Evolutionary conservation across 768 basidiomycete species (phyloP).

Genomic region (Coprinopsis strossmayeri): DNA sequence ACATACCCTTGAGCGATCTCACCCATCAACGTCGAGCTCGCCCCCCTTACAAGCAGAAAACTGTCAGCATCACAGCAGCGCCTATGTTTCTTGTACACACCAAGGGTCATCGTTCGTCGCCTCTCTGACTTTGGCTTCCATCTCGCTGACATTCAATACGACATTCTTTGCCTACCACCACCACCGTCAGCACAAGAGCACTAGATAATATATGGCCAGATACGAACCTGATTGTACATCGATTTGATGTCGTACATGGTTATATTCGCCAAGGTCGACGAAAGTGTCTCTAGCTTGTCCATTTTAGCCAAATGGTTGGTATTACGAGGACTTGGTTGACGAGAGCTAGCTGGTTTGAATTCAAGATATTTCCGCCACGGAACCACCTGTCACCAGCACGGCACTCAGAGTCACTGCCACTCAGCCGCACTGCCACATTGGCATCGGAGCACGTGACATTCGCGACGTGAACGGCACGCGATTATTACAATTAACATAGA

Average conservation of each 20-base stretch:
- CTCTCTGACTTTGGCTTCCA: slow-evolving; percentile 93
- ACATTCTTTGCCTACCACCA: slow-evolving; percentile 80
- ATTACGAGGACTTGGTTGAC: no score
- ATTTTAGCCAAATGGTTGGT: no score
- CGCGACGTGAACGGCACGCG: neutral
- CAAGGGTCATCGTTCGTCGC: slow-evolving; percentile 98
- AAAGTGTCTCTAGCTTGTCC: slow-evolving; percentile 76
- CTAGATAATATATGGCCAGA: neutral
- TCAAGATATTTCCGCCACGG: neutral
- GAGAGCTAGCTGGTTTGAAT: no score
- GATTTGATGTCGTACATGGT: slow-evolving; percentile 92
- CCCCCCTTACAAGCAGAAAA: slow-evolving; percentile 60
- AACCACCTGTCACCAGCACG: no score
- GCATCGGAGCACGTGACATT: slow-evolving; percentile 1
- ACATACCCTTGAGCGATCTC: slow-evolving; percentile 92
- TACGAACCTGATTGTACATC: slow-evolving; percentile 83
- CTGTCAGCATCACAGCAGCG: neutral
- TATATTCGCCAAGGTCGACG: slow-evolving; percentile 70
- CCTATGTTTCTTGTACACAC: slow-evolving; percentile 39
- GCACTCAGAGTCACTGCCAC: no score
- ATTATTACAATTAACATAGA: no score
- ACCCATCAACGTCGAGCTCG: slow-evolving; percentile 96
- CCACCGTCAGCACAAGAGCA: slow-evolving; percentile 15
- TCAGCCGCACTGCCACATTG: no score
- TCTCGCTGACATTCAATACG: slow-evolving; percentile 93